Conservation (phyloP, 148 eudicot genomes). For the Tetragonia tetragonoides region DNA sequence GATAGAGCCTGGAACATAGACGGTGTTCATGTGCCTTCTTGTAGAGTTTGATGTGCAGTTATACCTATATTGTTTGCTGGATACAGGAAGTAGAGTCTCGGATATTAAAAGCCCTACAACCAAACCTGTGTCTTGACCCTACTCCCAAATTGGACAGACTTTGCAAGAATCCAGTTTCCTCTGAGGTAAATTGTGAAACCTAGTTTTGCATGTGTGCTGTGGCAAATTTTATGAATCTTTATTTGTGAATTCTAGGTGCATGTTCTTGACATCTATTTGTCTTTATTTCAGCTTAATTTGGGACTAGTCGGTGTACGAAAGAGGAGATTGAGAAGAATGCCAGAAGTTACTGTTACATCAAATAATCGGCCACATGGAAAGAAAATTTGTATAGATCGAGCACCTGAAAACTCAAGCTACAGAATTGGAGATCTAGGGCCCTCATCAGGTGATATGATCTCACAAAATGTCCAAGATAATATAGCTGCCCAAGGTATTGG, state of each 20-base stretch:
- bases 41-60: constrained; percentile 13
- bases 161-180: constrained; percentile 37
- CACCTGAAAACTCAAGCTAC: constrained; percentile 59
- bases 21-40: background rate
- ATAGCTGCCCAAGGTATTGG: constrained; percentile 43
- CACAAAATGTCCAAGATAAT: constrained; percentile 53
- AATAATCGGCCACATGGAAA: constrained; percentile 56
- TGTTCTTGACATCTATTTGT: constrained; percentile 13
- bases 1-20: background rate
- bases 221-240: constrained; percentile 4
- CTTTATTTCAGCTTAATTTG: constrained; percentile 65
- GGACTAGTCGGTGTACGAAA: constrained; percentile 51
- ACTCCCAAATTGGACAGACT: constrained; percentile 81
- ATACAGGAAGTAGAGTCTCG: constrained; percentile 94
- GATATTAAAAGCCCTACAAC: constrained; percentile 85
- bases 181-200: constrained; percentile 42
- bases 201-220: background rate
- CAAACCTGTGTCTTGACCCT: constrained; percentile 81
- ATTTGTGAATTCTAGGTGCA: constrained; percentile 14
- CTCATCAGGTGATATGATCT: constrained; percentile 35
- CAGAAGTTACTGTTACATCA: constrained; percentile 54
- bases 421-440: constrained; percentile 52
- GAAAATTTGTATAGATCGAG: constrained; percentile 58
- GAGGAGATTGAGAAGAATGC: constrained; percentile 64
- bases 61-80: background rate